phyloP scores from a whole-genome alignment of 2,329 filamentous ascomycete genomes.

The Microdochium trichocladiopsis region DNA sequence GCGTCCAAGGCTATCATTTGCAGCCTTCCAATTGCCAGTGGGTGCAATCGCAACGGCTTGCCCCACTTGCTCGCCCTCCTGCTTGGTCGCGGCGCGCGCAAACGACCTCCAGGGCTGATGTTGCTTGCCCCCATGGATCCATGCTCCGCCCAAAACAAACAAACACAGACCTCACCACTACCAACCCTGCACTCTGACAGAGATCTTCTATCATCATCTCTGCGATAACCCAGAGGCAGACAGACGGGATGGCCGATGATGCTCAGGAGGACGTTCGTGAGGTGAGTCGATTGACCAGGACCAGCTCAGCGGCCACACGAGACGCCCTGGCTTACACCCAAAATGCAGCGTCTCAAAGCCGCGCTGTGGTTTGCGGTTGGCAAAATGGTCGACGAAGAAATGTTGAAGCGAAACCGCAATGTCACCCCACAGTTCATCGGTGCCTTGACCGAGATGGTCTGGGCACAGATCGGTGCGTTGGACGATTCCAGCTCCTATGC shows the following conservation, averaged over 20 bases:
- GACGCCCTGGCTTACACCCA: conserved; percentile 3
- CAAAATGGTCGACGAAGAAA: conserved; percentile 84
- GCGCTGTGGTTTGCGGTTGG: conserved; percentile 80
- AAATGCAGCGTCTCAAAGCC: conserved; percentile 66
- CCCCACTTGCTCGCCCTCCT: no score
- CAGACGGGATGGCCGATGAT: conserved; percentile 18
- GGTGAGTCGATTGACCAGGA: conserved; percentile 8
- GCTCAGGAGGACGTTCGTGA: conserved; percentile 22
- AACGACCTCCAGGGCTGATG: no score
- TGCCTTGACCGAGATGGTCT: conserved; percentile 66
- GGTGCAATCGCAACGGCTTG: no score
- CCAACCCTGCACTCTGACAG: no score
- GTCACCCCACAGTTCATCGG: conserved; percentile 90
- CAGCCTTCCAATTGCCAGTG: background rate
- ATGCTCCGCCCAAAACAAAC: no score
- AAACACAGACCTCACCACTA: no score
- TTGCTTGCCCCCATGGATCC: no score
- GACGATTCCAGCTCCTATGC: conserved; percentile 2
- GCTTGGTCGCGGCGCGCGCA: no score
- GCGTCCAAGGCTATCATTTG: background rate
- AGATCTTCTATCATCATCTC: no score
- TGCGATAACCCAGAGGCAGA: no score
- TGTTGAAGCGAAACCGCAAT: conserved; percentile 65
- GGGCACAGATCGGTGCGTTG: conserved; percentile 63
- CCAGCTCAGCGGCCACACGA: background rate